A percentile compares a stretch with the other conserved stretches of the same genome.
Conservation (phyloP, 371 early-diverging fungal species). For the Mortierella sp. region DNA sequence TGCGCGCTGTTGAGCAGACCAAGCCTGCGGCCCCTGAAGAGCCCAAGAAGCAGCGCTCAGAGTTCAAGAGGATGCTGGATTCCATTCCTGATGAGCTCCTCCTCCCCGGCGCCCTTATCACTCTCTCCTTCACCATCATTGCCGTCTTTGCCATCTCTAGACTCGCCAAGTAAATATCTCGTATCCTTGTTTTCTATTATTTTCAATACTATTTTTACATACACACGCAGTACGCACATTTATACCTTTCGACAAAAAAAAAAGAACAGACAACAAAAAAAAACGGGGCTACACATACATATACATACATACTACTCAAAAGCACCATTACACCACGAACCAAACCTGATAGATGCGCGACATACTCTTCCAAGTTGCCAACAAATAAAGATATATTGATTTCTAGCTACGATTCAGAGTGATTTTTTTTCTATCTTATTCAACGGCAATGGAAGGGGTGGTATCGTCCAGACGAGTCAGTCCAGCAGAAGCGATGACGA, state of each 20-base stretch:
- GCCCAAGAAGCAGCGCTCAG: conserved; percentile 44
- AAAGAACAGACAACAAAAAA: no score
- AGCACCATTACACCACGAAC: background rate
- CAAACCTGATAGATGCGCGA: background rate
- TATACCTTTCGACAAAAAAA: background rate
- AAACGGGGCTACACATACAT: no score
- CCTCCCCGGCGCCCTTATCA: conserved; percentile 72
- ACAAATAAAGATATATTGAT: background rate
- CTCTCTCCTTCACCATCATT: conserved; percentile 69
- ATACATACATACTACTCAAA: no score
- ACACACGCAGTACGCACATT: background rate
- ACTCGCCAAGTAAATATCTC: conserved; percentile 44
- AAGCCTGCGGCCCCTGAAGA: conserved; percentile 21
- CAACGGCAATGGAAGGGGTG: no score
- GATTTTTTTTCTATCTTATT: background rate
- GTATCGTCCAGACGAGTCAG: background rate
- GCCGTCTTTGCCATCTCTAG: conserved; percentile 71
- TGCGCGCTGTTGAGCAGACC: conserved; percentile 21
- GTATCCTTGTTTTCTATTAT: background rate
- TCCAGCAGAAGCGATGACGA: background rate
- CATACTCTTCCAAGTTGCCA: background rate
- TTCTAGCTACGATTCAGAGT: background rate
- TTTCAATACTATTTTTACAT: background rate
- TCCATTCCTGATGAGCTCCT: conserved; percentile 69
- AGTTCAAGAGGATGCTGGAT: conserved; percentile 48